Conservation (phyloP, 345 rosid genomes). For the Orychophragmus violaceus region DNA sequence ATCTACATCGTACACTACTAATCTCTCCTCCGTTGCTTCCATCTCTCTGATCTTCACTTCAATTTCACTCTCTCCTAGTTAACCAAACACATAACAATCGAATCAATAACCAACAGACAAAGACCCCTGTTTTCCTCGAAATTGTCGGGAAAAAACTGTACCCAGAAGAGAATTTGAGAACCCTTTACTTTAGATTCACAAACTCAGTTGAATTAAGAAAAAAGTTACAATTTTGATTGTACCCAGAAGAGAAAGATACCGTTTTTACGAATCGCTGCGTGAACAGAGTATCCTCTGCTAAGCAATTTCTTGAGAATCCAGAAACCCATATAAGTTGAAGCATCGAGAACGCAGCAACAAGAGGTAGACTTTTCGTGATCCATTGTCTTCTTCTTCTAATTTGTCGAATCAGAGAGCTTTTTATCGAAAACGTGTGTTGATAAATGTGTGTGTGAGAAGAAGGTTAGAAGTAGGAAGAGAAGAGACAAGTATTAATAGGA, state of each 20-base stretch:
- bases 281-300: conserved; percentile 68
- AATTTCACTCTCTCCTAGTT: conserved; percentile 49
- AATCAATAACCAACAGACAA: conserved; percentile 1
- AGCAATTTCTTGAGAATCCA: conserved; percentile 78
- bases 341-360: conserved; percentile 76
- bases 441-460: no score
- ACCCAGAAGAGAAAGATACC: conserved; percentile 30
- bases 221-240: background rate
- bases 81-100: background rate
- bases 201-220: no score
- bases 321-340: conserved; percentile 78
- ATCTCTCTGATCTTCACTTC: conserved; percentile 55
- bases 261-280: conserved; percentile 62
- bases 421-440: conserved; percentile 17
- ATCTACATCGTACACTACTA: conserved; percentile 55
- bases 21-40: conserved; percentile 52
- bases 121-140: background rate
- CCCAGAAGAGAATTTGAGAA: no score
- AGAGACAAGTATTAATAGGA: conserved; percentile 25
- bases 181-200: no score
- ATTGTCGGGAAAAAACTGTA: no score
- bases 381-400: conserved; percentile 9
- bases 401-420: background rate
- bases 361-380: conserved; percentile 35
- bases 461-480: no score